Percentiles rank a stretch among this genome's conserved stretches.
These are phyloP conservation scores for Petunia hybrid DNA, from an alignment of 305 asterid species.

Conservation along the genomic window DNA sequence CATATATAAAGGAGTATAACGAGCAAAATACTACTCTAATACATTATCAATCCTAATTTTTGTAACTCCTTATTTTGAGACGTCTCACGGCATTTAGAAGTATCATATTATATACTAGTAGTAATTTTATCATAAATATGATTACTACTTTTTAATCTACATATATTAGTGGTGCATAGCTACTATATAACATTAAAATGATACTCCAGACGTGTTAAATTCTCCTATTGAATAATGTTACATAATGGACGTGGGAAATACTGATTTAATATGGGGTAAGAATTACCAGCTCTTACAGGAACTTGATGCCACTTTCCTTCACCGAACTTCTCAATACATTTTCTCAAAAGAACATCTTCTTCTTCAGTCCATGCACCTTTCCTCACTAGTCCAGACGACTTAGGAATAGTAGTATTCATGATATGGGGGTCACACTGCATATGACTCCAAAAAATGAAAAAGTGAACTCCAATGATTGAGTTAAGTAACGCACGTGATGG, in stretches of 20 bases:
- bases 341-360: slow-evolving; percentile 52
- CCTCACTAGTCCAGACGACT: slow-evolving; percentile 37
- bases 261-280: neutral
- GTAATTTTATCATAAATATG: no score
- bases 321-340: slow-evolving; percentile 48
- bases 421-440: slow-evolving; percentile 16
- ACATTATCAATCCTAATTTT: no score
- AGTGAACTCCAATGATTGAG: neutral
- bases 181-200: no score
- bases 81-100: no score
- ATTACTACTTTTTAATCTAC: no score
- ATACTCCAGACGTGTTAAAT: no score
- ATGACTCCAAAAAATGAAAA: neutral
- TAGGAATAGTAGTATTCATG: neutral
- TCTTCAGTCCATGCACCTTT: slow-evolving; percentile 64
- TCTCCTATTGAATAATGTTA: no score
- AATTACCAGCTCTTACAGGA: slow-evolving; percentile 53
- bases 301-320: slow-evolving; percentile 66
- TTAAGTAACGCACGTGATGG: neutral
- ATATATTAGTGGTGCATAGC: no score
- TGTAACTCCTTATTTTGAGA: no score
- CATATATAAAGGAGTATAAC: no score
- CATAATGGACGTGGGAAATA: no score
- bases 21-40: neutral
- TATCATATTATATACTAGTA: no score